Percentiles rank a stretch among this genome's conserved stretches.
Conservation (phyloP, 2,329 filamentous ascomycete genomes). For the Trichoderma sp. region DNA sequence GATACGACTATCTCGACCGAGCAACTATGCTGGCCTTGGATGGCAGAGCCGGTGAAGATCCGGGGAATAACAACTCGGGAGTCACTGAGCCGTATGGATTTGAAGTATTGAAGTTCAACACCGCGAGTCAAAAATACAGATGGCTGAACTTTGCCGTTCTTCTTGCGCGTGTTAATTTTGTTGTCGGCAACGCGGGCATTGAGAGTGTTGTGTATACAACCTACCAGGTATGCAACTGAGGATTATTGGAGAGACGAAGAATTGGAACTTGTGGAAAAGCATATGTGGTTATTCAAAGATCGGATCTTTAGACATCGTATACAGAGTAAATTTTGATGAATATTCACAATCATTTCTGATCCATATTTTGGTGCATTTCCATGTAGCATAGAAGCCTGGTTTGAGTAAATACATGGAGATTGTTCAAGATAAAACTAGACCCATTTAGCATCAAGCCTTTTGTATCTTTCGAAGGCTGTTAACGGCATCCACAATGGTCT, state of each 20-base stretch:
- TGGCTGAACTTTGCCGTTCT: not conserved
- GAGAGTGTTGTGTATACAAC: constrained; percentile 1
- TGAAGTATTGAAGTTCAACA: constrained; percentile 6
- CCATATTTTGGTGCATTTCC: not conserved
- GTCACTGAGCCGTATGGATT: constrained; percentile 2
- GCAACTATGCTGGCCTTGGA: constrained; percentile 7
- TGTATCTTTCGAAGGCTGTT: not conserved
- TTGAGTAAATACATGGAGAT: not conserved
- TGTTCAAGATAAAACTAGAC: not conserved
- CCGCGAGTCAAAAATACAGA: not conserved
- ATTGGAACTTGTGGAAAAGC: not conserved
- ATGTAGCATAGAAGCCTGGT: not conserved
- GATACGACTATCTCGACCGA: constrained; percentile 8
- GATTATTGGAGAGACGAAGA: not conserved
- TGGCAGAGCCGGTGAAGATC: not conserved
- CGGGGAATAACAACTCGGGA: not conserved
- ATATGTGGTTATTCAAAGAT: not conserved
- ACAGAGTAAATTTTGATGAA: not conserved
- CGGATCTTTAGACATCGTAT: not conserved
- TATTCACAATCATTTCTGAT: not conserved
- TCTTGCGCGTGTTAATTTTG: not conserved
- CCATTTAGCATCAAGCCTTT: not conserved
- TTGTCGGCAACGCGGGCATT: not conserved
- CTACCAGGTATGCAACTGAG: not conserved
- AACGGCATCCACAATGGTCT: not conserved